Evolutionary conservation across 345 rosid genomes (phyloP).

Genomic region (Salix purpurea): DNA sequence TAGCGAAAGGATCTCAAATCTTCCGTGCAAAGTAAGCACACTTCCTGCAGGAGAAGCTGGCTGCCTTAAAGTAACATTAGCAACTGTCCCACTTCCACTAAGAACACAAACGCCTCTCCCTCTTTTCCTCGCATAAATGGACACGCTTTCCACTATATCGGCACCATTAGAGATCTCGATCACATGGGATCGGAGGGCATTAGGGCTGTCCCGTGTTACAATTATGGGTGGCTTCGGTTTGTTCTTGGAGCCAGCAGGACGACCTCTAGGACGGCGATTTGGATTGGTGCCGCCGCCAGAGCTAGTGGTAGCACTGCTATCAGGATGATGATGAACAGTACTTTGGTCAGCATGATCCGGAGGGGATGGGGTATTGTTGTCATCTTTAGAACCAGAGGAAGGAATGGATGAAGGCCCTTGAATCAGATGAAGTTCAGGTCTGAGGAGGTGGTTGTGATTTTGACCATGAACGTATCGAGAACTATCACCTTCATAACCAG

Average conservation of each 20-base stretch:
- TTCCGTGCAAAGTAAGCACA: conserved; percentile 67
- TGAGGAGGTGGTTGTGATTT: conserved; percentile 41
- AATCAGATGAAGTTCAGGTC: conserved; percentile 43
- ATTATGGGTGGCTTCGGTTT: conserved; percentile 69
- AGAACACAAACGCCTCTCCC: conserved; percentile 77
- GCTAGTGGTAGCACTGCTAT: conserved; percentile 6
- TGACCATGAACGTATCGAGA: conserved; percentile 37
- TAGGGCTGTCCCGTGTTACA: conserved; percentile 67
- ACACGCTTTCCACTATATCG: conserved; percentile 58
- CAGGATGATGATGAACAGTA: background rate
- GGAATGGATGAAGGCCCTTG: conserved; percentile 34
- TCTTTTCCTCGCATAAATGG: conserved; percentile 51
- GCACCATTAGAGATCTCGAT: conserved; percentile 63
- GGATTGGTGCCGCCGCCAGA: conserved; percentile 19
- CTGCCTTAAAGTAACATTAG: conserved; percentile 61
- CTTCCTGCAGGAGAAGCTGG: conserved; percentile 56
- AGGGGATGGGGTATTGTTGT: conserved; percentile 6
- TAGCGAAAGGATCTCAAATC: conserved; percentile 75
- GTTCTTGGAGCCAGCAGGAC: conserved; percentile 80
- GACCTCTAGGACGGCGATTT: conserved; percentile 69
- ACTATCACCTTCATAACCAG: conserved; percentile 39
- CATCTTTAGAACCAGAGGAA: conserved; percentile 38
- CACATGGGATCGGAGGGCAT: conserved; percentile 70
- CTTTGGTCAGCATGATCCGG: conserved; percentile 6
- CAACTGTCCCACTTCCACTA: conserved; percentile 63